Evolutionary conservation across 2,329 filamentous ascomycete species (phyloP).

Genomic region (Endoconidiophora laricicola): DNA sequence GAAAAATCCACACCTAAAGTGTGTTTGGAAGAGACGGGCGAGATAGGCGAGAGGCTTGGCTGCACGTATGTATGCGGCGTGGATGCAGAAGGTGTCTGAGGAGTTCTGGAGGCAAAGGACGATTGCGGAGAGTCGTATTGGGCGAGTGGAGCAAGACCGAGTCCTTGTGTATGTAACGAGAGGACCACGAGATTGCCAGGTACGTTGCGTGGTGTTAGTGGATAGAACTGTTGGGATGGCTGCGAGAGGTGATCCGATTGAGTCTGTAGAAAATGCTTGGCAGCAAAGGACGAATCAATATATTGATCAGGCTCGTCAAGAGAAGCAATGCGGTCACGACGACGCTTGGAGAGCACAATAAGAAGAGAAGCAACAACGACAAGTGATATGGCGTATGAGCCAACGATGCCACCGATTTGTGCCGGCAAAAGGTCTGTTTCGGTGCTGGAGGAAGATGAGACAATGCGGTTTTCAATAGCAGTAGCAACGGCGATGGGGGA

Average conservation of each 20-base stretch:
- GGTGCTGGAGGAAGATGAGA: slow-evolving; percentile 24
- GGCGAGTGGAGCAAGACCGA: neutral
- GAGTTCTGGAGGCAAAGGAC: slow-evolving; percentile 11
- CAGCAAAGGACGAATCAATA: slow-evolving; percentile 31
- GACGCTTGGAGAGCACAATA: slow-evolving; percentile 40
- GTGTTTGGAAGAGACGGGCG: slow-evolving; percentile 24
- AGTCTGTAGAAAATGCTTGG: slow-evolving; percentile 8
- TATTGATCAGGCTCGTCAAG: slow-evolving; percentile 23
- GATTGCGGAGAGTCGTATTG: slow-evolving; percentile 7
- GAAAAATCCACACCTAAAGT: slow-evolving; percentile 47
- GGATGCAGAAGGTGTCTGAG: slow-evolving; percentile 15
- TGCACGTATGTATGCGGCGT: slow-evolving; percentile 15
- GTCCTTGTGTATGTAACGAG: slow-evolving; percentile 9
- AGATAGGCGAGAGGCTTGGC: slow-evolving; percentile 23
- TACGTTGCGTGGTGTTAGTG: neutral
- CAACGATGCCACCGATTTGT: slow-evolving; percentile 70
- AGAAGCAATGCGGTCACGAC: slow-evolving; percentile 33
- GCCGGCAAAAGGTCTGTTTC: slow-evolving; percentile 40
- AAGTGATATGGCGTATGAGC: slow-evolving; percentile 64
- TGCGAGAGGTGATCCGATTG: neutral
- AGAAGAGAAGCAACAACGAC: slow-evolving; percentile 54
- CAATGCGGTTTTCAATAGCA: slow-evolving; percentile 12
- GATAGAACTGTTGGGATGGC: slow-evolving; percentile 10
- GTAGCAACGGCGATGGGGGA: slow-evolving; percentile 13
- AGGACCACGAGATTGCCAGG: neutral